Evolutionary conservation across 352 stramenopile genomes (phyloP).

Genomic region (Phytophthora pinifolia): DNA sequence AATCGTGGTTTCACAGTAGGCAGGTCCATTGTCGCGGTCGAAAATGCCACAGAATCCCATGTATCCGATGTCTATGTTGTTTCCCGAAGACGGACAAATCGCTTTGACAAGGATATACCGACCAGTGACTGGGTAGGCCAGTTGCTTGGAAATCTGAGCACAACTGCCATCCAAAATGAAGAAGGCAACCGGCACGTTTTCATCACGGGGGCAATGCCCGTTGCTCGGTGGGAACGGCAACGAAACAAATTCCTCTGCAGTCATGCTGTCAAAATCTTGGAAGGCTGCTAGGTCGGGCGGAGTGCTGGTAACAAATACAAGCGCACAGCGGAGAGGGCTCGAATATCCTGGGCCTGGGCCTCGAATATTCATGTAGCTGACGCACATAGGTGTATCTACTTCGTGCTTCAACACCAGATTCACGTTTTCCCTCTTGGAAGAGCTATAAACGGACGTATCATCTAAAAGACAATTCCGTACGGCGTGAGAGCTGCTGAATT

Average conservation of each 20-base stretch:
- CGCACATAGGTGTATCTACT: constrained; percentile 76
- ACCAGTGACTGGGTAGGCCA: constrained; percentile 64
- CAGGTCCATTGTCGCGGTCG: constrained; percentile 81
- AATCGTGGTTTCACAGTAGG: constrained; percentile 55
- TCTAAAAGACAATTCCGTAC: constrained; percentile 75
- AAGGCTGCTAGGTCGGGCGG: constrained; percentile 51
- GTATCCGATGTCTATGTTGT: constrained; percentile 87
- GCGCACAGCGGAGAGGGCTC: constrained; percentile 58
- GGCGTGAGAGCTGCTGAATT: constrained; percentile 75
- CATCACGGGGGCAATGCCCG: constrained; percentile 50
- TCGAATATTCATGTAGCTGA: constrained; percentile 72
- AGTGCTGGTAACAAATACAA: constrained; percentile 74
- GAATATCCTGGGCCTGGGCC: constrained; percentile 80
- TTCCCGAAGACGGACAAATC: constrained; percentile 54
- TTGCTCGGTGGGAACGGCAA: constrained; percentile 67
- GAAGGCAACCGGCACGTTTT: constrained; percentile 70
- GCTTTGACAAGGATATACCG: constrained; percentile 84
- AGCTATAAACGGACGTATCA: constrained; percentile 84
- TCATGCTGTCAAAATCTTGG: constrained; percentile 67
- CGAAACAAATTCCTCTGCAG: constrained; percentile 71
- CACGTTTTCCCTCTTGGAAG: constrained; percentile 65
- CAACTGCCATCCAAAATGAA: constrained; percentile 80
- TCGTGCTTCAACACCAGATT: constrained; percentile 82
- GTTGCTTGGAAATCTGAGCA: constrained; percentile 74
- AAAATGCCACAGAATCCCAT: constrained; percentile 79